These are phyloP conservation scores for Aureobasidium sp. DNA, from an alignment of 2,329 filamentous ascomycete species.

Conservation along the genomic window DNA sequence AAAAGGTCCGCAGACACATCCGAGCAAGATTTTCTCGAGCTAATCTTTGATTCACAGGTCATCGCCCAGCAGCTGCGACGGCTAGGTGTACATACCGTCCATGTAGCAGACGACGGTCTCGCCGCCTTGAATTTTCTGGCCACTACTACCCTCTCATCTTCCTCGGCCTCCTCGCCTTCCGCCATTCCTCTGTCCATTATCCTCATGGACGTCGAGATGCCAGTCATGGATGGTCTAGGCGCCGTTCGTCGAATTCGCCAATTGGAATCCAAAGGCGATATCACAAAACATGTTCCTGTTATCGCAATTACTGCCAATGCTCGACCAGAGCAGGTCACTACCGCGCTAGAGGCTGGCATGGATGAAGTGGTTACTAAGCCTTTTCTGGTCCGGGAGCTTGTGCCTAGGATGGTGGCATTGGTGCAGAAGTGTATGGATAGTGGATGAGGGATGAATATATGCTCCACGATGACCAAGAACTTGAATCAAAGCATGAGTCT, in stretches of 20 bases:
- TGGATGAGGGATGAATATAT: background rate
- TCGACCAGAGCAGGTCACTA: conserved; percentile 63
- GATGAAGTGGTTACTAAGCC: conserved; percentile 26
- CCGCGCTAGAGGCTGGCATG: conserved; percentile 65
- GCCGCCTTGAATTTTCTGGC: conserved; percentile 31
- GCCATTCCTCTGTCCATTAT: conserved; percentile 41
- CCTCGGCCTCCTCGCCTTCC: background rate
- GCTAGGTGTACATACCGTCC: conserved; percentile 27
- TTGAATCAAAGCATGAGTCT: no score
- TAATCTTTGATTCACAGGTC: conserved; percentile 20
- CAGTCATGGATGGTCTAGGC: conserved; percentile 72
- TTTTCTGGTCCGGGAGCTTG: conserved; percentile 28
- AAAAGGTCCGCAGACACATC: conserved; percentile 16
- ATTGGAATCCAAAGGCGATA: conserved; percentile 55
- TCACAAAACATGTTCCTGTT: conserved; percentile 62
- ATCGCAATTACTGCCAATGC: conserved; percentile 75
- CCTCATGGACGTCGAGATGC: conserved; percentile 78
- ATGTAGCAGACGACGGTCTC: conserved; percentile 33
- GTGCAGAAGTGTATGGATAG: background rate
- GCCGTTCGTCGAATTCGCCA: conserved; percentile 63
- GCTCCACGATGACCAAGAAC: no score
- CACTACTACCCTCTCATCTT: conserved; percentile 17
- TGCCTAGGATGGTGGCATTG: conserved; percentile 27
- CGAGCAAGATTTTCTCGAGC: conserved; percentile 12
- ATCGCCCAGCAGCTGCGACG: conserved; percentile 34